Evolutionary conservation across 352 stramenopile species (phyloP), one percentile per base, ranked within the genome.

Genomic region (Hyaloperonospora arabidopsidis): DNA sequence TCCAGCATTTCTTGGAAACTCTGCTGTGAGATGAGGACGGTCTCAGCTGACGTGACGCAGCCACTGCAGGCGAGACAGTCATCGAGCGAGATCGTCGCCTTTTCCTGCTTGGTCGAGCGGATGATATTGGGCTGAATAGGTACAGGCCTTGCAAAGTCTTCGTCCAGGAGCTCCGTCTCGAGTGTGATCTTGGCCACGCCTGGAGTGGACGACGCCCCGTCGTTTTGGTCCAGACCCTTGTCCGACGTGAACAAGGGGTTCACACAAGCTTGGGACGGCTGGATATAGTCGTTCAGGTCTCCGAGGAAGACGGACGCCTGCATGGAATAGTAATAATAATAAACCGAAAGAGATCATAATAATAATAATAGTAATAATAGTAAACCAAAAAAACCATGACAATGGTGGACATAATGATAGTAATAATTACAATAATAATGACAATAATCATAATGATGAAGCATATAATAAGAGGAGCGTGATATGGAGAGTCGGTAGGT

Each of bases 21-120:
- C 65, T 97, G 92, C 61, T 98, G 87, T 45, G 95, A 95, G 68
- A 98, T 93, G 12, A 98, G 73, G n/a, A 98, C 93, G n/a, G 95
- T 96, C 77, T 98, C 96, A 1, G 96, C 93, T n/a, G 94, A 98
- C 49, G 96, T 98, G 45, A 98, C 93, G 64, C 95, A 98, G 49
- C 95, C 95, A 21, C 85, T 97, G 75, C 95, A 98, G 1, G 95
- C 95, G 36, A 98, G 87, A 59, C 95, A 98, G 74, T 98, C 95
- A 35, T 95, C 90, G 19, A 98, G 81, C 45, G 93, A 97, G 41
- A 98, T 95, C 8, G 86, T 95, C 6, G 91, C 91, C 46, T 95
- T 93, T 61, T 95, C 76, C 51, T 86, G 64, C 34, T 63, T 69
- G 8, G 65, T 79, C 13, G 76, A 85, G 44, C 76, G 81, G 61